Evolutionary conservation across 331 rosid genomes (phyloP), one percentile per base, ranked within the genome.

Genomic region (Acacia concinna): DNA sequence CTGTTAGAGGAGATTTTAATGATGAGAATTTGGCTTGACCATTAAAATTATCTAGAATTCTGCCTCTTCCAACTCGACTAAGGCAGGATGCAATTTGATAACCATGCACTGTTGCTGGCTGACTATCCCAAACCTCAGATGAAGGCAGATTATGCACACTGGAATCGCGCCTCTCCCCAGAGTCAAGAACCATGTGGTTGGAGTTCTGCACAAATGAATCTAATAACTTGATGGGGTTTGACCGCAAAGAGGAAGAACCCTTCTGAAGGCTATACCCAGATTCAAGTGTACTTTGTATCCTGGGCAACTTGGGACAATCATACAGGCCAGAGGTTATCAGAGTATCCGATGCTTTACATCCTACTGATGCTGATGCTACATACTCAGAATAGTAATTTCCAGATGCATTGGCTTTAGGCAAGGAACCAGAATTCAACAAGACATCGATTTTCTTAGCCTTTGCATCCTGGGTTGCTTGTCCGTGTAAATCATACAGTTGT

Each of bases 91-190:
- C 79, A 49, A 75, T 25, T 85, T 93, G 95, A 84, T 85, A 90
- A 82, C 93, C 97, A 77, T 90, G 97, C 44, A 89, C 83, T 17
- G 94, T 93, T 70, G 97, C 94, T 4, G 98, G 98, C 84, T 87
- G 99, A 90, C 87, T 62, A 85, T 90, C 97, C 88, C 84, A 88
- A 76, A 87, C 81, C 63, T 79, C 89, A 14, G 91, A 52, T 59
- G 94, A 80, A 32, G 91, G 90, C 52, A 93, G 74, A 85, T 71
- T 93, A 76, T 88, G 91, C 63, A 95, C 89, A 83, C 98, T 88
- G 57, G 85, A 85, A 83, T 80, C 81, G 78, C 89, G 91, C 76
- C 94, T 88, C 88, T 88, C 98, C 17, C 90, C 82, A 34, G 86
- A 52, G 76, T 82, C 94, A 18, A 68, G 68, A 64, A 65, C 71